These are phyloP conservation scores for Cladobotryum mycophilum DNA, from an alignment of 2,329 filamentous ascomycete species.

Conservation along the genomic window DNA sequence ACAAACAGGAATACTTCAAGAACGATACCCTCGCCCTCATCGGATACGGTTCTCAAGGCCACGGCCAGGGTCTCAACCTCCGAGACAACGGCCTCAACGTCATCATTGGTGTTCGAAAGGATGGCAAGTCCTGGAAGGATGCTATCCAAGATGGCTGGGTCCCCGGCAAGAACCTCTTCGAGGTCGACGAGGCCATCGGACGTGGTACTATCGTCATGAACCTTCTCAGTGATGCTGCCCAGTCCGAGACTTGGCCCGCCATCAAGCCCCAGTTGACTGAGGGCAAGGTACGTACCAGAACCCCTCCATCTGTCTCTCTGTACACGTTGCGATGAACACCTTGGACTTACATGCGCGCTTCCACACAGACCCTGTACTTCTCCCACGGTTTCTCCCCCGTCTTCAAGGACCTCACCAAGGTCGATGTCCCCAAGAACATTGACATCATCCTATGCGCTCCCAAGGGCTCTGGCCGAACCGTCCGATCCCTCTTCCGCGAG, in stretches of 20 bases:
- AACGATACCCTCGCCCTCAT: slow-evolving; percentile 98
- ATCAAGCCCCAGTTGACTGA: slow-evolving; percentile 98
- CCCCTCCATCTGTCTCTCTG: not conserved
- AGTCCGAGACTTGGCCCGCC: slow-evolving; percentile 96
- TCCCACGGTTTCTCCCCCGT: slow-evolving; percentile 99
- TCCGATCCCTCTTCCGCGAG: slow-evolving; percentile 97
- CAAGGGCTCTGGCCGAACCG: slow-evolving; percentile 98
- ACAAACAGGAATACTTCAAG: slow-evolving; percentile 99
- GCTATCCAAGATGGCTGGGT: slow-evolving; percentile 97
- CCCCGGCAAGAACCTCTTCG: slow-evolving; percentile 97
- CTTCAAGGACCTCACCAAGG: slow-evolving; percentile 99
- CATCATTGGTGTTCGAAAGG: slow-evolving; percentile 97
- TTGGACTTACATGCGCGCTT: too few relatives aligned
- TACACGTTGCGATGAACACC: not conserved
- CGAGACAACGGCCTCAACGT: slow-evolving; percentile 99
- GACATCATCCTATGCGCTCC: slow-evolving; percentile 99
- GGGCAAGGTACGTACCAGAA: slow-evolving; percentile 71
- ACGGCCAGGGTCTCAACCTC: slow-evolving; percentile 98
- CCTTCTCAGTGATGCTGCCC: slow-evolving; percentile 93
- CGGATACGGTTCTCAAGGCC: slow-evolving; percentile 95
- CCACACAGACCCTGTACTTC: slow-evolving; percentile 88
- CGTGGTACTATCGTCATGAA: slow-evolving; percentile 98
- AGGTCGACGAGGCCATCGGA: slow-evolving; percentile 91
- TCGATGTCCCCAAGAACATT: slow-evolving; percentile 90
- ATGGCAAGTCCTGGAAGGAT: slow-evolving; percentile 97